Percentiles rank a stretch among this genome's conserved stretches.
phyloP scores from a whole-genome alignment of 768 basidiomycete genomes.

The Leucocoprinus birnbaumii region DNA sequence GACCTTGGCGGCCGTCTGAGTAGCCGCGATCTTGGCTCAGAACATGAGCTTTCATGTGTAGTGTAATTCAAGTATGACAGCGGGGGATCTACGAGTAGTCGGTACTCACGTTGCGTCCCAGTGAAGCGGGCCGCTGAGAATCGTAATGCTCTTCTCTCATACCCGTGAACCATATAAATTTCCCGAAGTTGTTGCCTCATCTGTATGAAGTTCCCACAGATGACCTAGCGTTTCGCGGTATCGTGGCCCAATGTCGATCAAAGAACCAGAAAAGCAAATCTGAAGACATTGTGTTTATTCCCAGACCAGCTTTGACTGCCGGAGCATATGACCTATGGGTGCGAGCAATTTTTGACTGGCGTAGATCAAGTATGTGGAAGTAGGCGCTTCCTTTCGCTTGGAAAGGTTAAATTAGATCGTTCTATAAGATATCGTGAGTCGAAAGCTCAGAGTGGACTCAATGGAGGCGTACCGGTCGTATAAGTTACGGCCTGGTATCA shows the following conservation, averaged over 20 bases:
- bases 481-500: too few relatives aligned
- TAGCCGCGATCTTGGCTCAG: too few relatives aligned
- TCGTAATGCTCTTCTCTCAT: not conserved
- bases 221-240: not conserved
- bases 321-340: not conserved
- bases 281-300: not conserved
- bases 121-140: too few relatives aligned
- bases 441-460: too few relatives aligned
- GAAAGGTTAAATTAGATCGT: not conserved
- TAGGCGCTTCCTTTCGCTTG: not conserved
- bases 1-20: too few relatives aligned
- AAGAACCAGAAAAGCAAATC: not conserved
- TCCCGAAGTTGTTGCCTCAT: slow-evolving; percentile 4
- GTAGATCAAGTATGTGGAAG: not conserved
- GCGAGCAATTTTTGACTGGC: not conserved
- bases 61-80: too few relatives aligned
- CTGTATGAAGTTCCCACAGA: not conserved
- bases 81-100: too few relatives aligned
- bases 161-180: not conserved
- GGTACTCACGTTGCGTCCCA: too few relatives aligned
- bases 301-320: not conserved
- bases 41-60: too few relatives aligned
- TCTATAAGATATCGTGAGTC: too few relatives aligned
- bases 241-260: not conserved
- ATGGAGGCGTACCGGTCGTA: too few relatives aligned